Evolutionary conservation across 768 basidiomycete genomes (phyloP).

Genomic region (Rhodotorula babjevae): DNA sequence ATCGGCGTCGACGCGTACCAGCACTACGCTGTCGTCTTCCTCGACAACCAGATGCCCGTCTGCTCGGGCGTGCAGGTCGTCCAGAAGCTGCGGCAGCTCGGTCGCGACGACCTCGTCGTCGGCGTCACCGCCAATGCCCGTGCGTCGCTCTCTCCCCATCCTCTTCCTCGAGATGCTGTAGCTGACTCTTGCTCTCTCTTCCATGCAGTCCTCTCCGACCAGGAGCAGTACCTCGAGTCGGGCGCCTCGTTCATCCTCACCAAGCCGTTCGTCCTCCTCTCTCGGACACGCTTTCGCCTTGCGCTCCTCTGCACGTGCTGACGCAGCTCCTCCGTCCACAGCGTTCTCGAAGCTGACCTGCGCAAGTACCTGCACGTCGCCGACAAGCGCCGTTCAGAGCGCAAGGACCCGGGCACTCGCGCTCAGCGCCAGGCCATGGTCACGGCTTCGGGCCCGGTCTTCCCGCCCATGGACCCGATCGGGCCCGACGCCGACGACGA

Average conservation of each 20-base stretch:
- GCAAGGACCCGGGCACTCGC: conserved; percentile 12
- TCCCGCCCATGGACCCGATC: conserved; percentile 1
- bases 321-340: not conserved
- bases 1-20: conserved; percentile 23
- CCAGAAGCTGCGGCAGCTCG: conserved; percentile 60
- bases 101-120: conserved; percentile 71
- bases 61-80: conserved; percentile 70
- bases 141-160: not conserved
- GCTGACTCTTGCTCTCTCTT: not conserved
- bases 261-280: conserved; percentile 32
- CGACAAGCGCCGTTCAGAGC: conserved; percentile 30
- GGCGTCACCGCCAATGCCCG: conserved; percentile 53
- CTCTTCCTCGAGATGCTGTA: too few species aligned
- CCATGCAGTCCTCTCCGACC: conserved; percentile 28
- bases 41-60: conserved; percentile 57
- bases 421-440: conserved; percentile 12
- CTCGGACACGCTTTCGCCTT: not conserved
- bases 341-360: conserved; percentile 34
- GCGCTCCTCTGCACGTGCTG: not conserved
- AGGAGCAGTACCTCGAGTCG: conserved; percentile 41
- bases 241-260: conserved; percentile 44
- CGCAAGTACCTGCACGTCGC: conserved; percentile 33
- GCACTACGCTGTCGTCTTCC: conserved; percentile 53
- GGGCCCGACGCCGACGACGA: not conserved
- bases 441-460: not conserved